Evolutionary conservation across 805 yeast genomes (phyloP), one percentile per base, ranked within the genome.

Genomic region (Wickerhamomyces subpelliculosus): DNA sequence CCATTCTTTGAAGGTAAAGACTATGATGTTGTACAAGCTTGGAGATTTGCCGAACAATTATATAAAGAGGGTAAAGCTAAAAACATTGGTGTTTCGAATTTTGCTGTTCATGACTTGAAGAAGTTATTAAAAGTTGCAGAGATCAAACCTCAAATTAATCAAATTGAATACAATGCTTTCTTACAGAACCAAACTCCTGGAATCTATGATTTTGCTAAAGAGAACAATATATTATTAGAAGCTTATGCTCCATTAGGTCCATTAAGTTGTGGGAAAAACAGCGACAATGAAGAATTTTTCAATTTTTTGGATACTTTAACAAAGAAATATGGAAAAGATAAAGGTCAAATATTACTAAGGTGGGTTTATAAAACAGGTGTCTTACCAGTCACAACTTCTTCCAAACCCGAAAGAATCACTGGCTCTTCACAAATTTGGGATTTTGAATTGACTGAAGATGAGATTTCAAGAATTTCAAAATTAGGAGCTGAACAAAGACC

Each of bases 231-330:
- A 43, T 50, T 66, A 23, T 45, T 82, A 12, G 83, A 76, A 52
- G 87, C 85, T 1, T 84, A 80, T 57, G 69, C 79, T 7, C 87
- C 90, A 19, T 64, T 84, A 45, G 75, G 76, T 13, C 85, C 88
- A 5, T 54, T 82, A 28, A 67, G n/a, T n/a, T n/a, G 67, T 43
- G 74, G 71, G 55, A 64, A 64, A 43, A 65, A 69, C 45, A 68
- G 62, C n/a, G 65, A 55, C 49, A 65, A 61, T 17, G 67, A 56
- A 37, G 58, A 47, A 47, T 64, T 60, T 59, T 70, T 50, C 57
- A 60, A 45, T 39, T 65, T 46, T 36, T 40, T 75, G 14, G 60
- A 61, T 4, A 57, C 68, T 38, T 60, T 84, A 47, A 54, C 74
- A n/a, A 48, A 55, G 30, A 82, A 83, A 48, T 83, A 84, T 54